phyloP scores from a whole-genome alignment of 441 rosid species.

The Populus hybrid region DNA sequence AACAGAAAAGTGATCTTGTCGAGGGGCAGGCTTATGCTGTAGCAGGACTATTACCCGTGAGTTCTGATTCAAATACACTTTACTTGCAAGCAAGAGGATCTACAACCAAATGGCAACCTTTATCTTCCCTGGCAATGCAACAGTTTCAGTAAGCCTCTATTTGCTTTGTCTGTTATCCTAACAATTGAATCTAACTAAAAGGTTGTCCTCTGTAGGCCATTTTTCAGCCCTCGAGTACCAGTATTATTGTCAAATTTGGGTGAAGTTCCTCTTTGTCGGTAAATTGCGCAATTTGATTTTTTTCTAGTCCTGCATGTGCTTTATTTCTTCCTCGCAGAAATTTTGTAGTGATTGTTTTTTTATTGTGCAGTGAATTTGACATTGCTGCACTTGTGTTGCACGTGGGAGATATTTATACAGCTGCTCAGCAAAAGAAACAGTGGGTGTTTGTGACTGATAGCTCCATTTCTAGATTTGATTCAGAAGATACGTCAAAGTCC shows the following conservation, averaged over 20 bases:
- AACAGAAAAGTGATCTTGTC: slow-evolving; percentile 66
- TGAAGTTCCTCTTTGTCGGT: slow-evolving; percentile 85
- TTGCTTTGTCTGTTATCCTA: slow-evolving; percentile 14
- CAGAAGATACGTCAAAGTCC: slow-evolving; percentile 48
- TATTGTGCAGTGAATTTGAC: slow-evolving; percentile 75
- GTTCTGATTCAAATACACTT: slow-evolving; percentile 59
- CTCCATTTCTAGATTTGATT: slow-evolving; percentile 37
- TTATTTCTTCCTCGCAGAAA: no score
- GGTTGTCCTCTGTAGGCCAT: slow-evolving; percentile 52
- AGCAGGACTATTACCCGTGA: slow-evolving; percentile 63
- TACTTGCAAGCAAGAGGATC: slow-evolving; percentile 87
- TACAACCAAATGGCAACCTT: slow-evolving; percentile 53
- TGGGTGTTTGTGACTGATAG: slow-evolving; percentile 92
- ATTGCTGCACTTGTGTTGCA: slow-evolving; percentile 65
- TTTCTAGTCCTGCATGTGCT: not conserved
- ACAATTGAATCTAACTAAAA: slow-evolving; percentile 22
- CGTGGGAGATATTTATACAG: slow-evolving; percentile 68
- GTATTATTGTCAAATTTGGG: slow-evolving; percentile 59
- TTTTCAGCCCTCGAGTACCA: slow-evolving; percentile 69
- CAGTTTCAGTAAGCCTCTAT: slow-evolving; percentile 53
- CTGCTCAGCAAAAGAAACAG: slow-evolving; percentile 65
- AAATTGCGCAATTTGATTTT: slow-evolving; percentile 15
- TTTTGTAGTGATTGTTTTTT: not conserved
- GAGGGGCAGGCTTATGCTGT: slow-evolving; percentile 83
- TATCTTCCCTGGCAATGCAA: slow-evolving; percentile 35